phyloP scores from a whole-genome alignment of 495 filamentous ascomycete species.

The Aspergillus saccharolyticus region DNA sequence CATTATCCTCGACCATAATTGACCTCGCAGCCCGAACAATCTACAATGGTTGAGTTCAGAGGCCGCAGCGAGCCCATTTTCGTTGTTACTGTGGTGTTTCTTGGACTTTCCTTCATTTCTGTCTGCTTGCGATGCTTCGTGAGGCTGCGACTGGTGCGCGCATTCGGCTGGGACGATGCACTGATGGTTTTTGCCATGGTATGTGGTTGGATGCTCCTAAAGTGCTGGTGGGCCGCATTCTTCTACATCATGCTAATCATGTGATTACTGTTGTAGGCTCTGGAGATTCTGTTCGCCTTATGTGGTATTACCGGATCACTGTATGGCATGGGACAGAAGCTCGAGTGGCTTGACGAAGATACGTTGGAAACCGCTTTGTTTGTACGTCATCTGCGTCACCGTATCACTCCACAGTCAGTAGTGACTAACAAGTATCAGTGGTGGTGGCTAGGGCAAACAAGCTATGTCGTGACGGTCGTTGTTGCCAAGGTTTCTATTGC shows the following conservation, averaged over 20 bases:
- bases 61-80: slow-evolving; percentile 37
- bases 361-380: slow-evolving; percentile 36
- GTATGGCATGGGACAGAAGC: slow-evolving; percentile 33
- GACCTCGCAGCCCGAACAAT: not conserved
- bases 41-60: slow-evolving; percentile 32
- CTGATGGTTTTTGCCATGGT: slow-evolving; percentile 42
- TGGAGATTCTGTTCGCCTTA: slow-evolving; percentile 36
- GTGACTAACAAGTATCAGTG: slow-evolving; percentile 20
- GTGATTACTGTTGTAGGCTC: slow-evolving; percentile 5
- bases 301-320: slow-evolving; percentile 35
- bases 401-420: not conserved
- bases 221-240: not conserved
- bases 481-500: slow-evolving; percentile 39
- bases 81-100: slow-evolving; percentile 35
- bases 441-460: slow-evolving; percentile 40
- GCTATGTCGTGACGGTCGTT: slow-evolving; percentile 31
- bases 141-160: slow-evolving; percentile 33
- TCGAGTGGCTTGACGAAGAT: slow-evolving; percentile 10
- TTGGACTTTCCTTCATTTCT: slow-evolving; percentile 33
- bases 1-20: slow-evolving; percentile 4
- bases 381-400: slow-evolving; percentile 23
- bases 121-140: slow-evolving; percentile 41
- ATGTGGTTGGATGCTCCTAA: slow-evolving; percentile 7
- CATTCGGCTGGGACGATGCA: slow-evolving; percentile 43
- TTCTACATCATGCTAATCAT: not conserved